Conservation (phyloP, 2,329 filamentous ascomycete species). For the Neodidymelliopsis sp. region DNA sequence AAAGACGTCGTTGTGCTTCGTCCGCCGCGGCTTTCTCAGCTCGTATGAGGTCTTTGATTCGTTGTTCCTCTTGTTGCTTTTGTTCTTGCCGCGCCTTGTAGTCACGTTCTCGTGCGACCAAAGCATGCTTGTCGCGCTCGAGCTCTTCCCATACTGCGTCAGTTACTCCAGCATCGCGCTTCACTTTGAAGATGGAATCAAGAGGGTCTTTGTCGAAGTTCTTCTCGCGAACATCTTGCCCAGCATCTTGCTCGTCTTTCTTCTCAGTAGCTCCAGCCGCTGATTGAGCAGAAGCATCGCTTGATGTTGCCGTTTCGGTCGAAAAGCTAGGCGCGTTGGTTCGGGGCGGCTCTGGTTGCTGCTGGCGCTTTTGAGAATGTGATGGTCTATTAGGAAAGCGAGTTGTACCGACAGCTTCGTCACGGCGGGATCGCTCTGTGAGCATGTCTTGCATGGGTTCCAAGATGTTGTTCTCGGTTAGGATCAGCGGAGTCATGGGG, state of each 20-base stretch:
- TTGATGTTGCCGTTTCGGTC: constrained; percentile 16
- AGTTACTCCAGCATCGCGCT: constrained; percentile 65
- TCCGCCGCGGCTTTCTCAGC: constrained; percentile 38
- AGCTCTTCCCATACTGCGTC: constrained; percentile 70
- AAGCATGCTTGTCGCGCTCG: constrained; percentile 55
- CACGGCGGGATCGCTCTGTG: constrained; percentile 39
- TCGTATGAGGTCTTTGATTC: constrained; percentile 35
- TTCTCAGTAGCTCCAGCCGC: constrained; percentile 1
- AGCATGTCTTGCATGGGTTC: constrained; percentile 42
- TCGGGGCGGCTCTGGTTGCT: constrained; percentile 16
- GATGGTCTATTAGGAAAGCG: constrained; percentile 16
- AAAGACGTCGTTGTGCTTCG: constrained; percentile 31
- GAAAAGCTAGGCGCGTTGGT: background rate
- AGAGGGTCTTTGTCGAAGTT: constrained; percentile 15
- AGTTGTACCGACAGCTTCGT: constrained; percentile 26
- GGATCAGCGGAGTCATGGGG: constrained; percentile 23
- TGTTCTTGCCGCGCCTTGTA: constrained; percentile 45
- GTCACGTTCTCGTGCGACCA: constrained; percentile 45
- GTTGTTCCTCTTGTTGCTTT: constrained; percentile 28
- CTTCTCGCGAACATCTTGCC: constrained; percentile 1
- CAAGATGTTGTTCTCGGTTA: constrained; percentile 37
- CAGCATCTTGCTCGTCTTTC: constrained; percentile 5
- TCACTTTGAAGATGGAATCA: constrained; percentile 22
- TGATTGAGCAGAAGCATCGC: background rate
- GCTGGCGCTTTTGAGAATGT: background rate